Evolutionary conservation across 1,284 basidiomycete genomes (phyloP), one percentile per base, ranked within the genome.

Genomic region (Puccinia hordei): DNA sequence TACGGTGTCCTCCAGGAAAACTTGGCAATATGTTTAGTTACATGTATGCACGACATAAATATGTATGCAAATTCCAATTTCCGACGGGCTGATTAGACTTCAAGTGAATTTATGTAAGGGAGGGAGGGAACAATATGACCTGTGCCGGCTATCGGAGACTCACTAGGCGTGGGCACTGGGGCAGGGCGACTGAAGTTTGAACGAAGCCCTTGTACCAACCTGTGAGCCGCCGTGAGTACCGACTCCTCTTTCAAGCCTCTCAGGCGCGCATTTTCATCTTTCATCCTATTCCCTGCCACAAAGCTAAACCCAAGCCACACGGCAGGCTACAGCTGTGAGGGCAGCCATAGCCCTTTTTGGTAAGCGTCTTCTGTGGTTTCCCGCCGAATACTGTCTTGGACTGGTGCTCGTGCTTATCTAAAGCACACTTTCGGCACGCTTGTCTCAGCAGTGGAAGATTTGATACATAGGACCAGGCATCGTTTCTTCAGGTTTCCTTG

Each of bases 91-190:
- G 12, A 8, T 19, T 24, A 59, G 27, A 24, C 57, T 33, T 59
- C 13, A 59, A 59, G 46, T 49, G 46, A 49, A 49, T 49, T 49
- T 49, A 49, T 49, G 46, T 49, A 13, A 49, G 46, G 46, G 8
- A 49, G 27, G 57, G 57, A 59, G 57, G 27, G 57, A 59, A 33
- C 33, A 8, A 59, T 59, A 33, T 59, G 57, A 59, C 57, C 57
- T 59, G 30, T 33, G 30, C 57, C 30, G 57, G 10, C 57, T 59
- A 27, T 59, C 57, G 57, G 57, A 59, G 15, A 33, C 57, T 59
- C 27, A 12, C 53, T 24, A 33, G 57, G 27, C 46, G 17, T 19
- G 17, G 46, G 17, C 46, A 19, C 46, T 49, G 49, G 46, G 46
- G 46, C 46, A 49, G 46, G 46, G 46, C 17, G 46, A 17, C 46